phyloP scores from a whole-genome alignment of 768 basidiomycete genomes.

The Rhodotorula toruloides region DNA sequence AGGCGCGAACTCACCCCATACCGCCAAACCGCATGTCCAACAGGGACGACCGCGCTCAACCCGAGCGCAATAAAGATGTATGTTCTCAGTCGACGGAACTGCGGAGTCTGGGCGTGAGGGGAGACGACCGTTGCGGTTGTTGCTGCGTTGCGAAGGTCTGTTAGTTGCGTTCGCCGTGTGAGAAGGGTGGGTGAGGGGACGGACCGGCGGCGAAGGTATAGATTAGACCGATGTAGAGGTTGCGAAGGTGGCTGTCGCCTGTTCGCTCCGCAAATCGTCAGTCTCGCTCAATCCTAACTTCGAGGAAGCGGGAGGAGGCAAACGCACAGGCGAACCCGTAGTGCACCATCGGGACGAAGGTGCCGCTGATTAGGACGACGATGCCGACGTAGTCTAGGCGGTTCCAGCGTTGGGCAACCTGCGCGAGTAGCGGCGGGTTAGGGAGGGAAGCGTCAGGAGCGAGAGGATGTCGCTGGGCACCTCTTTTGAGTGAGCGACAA shows the following conservation, averaged over 20 bases:
- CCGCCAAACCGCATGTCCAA: conserved; percentile 58
- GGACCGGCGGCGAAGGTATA: conserved; percentile 17
- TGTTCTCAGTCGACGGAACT: conserved; percentile 70
- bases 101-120: conserved; percentile 69
- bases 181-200: conserved; percentile 1
- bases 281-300: too few relatives aligned
- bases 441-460: not conserved
- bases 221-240: conserved; percentile 28
- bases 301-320: not conserved
- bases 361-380: conserved; percentile 46
- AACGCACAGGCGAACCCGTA: conserved; percentile 22
- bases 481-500: conserved; percentile 64
- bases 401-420: conserved; percentile 60
- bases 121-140: conserved; percentile 71
- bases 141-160: conserved; percentile 49
- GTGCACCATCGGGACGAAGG: conserved; percentile 22
- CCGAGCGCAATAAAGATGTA: conserved; percentile 74
- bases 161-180: not conserved
- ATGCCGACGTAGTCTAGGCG: conserved; percentile 76
- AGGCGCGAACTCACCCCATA: conserved; percentile 51
- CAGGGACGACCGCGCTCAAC: conserved; percentile 62
- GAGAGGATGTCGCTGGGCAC: conserved; percentile 48
- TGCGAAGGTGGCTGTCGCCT: conserved; percentile 34
- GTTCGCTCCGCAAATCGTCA: too few relatives aligned
- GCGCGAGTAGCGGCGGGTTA: not conserved